Conservation (phyloP, 1,284 basidiomycete species). For the Termitomyces sp. region DNA sequence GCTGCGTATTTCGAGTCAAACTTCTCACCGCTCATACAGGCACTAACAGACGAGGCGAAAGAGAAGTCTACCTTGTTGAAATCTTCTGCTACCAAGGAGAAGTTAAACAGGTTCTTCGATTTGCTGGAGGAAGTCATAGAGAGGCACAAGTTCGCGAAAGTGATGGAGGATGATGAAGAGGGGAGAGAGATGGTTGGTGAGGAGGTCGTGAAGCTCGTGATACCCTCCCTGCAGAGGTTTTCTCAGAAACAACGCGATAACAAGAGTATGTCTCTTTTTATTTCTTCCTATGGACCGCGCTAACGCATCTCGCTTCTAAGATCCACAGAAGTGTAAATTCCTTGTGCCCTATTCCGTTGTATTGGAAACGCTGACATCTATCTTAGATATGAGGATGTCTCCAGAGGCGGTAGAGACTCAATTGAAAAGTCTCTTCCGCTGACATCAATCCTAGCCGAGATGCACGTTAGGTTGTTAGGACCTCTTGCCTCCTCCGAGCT, state of each 20-base stretch:
- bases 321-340: constrained; percentile 74
- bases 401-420: constrained; percentile 69
- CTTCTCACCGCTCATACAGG: constrained; percentile 69
- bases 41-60: constrained; percentile 62
- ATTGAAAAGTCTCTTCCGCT: constrained; percentile 58
- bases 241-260: constrained; percentile 69
- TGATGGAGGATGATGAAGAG: constrained; percentile 67
- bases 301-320: constrained; percentile 29
- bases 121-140: constrained; percentile 72
- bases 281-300: neutral
- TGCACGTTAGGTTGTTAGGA: neutral
- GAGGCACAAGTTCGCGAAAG: constrained; percentile 58
- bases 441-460: neutral
- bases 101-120: constrained; percentile 74
- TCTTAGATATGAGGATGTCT: constrained; percentile 71
- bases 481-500: neutral
- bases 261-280: constrained; percentile 53
- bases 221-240: constrained; percentile 68
- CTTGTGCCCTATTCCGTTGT: neutral
- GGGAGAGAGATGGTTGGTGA: constrained; percentile 54
- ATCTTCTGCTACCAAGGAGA: constrained; percentile 61
- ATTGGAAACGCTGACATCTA: constrained; percentile 1
- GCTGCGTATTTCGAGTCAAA: constrained; percentile 78
- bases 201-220: constrained; percentile 69
- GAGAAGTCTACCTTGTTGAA: constrained; percentile 42